Evolutionary conservation across 2,329 filamentous ascomycete species (phyloP).

Genomic region (Fusarium sororula): DNA sequence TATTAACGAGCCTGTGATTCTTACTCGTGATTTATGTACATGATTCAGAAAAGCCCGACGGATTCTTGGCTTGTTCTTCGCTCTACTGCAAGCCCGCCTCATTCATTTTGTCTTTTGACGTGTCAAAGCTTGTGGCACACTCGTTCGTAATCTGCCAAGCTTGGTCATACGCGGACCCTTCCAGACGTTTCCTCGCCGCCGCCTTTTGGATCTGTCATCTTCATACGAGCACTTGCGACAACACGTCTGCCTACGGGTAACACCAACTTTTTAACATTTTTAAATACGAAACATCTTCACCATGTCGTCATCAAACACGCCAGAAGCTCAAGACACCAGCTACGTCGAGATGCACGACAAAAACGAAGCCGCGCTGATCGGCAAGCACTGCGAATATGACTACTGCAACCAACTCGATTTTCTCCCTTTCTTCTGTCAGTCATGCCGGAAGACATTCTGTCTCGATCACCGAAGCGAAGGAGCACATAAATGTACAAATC

Average conservation of each 20-base stretch:
- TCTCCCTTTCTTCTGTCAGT: slow-evolving; percentile 92
- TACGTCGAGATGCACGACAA: slow-evolving; percentile 78
- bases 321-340: slow-evolving; percentile 57
- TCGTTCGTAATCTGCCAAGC: slow-evolving; percentile 33
- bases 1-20: not conserved
- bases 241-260: slow-evolving; percentile 39
- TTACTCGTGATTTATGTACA: not conserved
- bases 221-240: slow-evolving; percentile 40
- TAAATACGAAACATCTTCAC: slow-evolving; percentile 35
- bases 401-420: slow-evolving; percentile 98
- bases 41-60: not conserved
- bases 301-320: slow-evolving; percentile 64
- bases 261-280: slow-evolving; percentile 1
- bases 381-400: slow-evolving; percentile 87
- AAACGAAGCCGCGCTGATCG: slow-evolving; percentile 83
- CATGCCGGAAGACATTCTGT: slow-evolving; percentile 85
- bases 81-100: not conserved
- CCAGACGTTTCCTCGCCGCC: slow-evolving; percentile 47
- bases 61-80: not conserved
- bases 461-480: slow-evolving; percentile 92
- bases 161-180: slow-evolving; percentile 45
- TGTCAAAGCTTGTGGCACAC: slow-evolving; percentile 3
- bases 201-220: slow-evolving; percentile 37
- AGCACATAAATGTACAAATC: slow-evolving; percentile 73
- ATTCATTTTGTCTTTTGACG: not conserved